These are phyloP conservation scores for Arctostaphylos glauca DNA, from an alignment of 148 eudicot genomes.

Conservation along the genomic window DNA sequence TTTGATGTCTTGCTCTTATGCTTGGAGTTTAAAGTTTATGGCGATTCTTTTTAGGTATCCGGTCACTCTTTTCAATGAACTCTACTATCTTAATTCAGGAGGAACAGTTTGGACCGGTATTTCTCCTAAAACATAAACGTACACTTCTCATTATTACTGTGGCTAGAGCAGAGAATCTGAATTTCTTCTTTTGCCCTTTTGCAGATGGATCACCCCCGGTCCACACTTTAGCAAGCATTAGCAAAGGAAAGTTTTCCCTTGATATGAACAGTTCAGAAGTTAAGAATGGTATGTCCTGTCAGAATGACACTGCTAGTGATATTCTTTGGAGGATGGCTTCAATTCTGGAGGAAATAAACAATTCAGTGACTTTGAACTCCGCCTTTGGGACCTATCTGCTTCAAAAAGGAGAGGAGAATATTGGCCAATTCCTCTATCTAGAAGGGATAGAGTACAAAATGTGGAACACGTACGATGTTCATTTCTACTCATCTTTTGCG, in stretches of 20 bases:
- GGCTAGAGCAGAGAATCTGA: conserved; percentile 9
- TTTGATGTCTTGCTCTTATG: background rate
- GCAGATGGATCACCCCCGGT: conserved; percentile 80
- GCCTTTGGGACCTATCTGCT: conserved; percentile 79
- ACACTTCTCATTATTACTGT: background rate
- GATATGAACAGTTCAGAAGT: conserved; percentile 39
- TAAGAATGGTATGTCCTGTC: conserved; percentile 19
- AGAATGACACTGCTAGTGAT: conserved; percentile 56
- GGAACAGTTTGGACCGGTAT: conserved; percentile 33
- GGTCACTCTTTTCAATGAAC: no score
- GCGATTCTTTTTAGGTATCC: no score
- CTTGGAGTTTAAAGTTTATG: background rate
- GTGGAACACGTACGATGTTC: conserved; percentile 99
- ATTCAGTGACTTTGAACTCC: conserved; percentile 49
- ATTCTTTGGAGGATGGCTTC: conserved; percentile 72
- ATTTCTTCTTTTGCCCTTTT: conserved; percentile 9
- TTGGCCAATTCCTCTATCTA: conserved; percentile 85
- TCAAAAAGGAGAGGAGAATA: conserved; percentile 72
- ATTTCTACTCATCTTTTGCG: conserved; percentile 90
- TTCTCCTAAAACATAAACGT: background rate
- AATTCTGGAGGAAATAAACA: conserved; percentile 56
- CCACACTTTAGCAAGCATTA: conserved; percentile 45
- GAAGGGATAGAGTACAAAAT: conserved; percentile 91
- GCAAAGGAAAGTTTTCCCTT: conserved; percentile 43
- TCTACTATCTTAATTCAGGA: no score